Evolutionary conservation across 2,329 filamentous ascomycete genomes (phyloP).

Genomic region (Trichoderma koningii): DNA sequence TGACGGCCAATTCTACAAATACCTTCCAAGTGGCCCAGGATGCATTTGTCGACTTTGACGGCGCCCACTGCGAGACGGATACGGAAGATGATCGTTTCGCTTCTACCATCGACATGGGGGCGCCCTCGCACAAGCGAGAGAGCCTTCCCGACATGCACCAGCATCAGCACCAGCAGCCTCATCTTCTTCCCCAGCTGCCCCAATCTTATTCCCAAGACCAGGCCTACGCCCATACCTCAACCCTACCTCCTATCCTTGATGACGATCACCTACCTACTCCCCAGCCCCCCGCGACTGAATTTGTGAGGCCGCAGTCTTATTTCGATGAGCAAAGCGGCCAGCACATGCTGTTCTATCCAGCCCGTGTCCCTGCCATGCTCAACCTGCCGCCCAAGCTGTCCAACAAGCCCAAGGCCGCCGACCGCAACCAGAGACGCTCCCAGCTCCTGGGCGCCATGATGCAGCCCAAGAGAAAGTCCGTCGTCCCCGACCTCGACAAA

Average conservation of each 20-base stretch:
- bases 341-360: conserved; percentile 92
- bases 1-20: conserved; percentile 57
- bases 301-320: conserved; percentile 56
- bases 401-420: conserved; percentile 64
- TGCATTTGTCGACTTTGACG: conserved; percentile 80
- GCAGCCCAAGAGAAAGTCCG: conserved; percentile 32
- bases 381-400: conserved; percentile 89
- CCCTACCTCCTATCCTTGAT: background rate
- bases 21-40: conserved; percentile 67
- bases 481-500: conserved; percentile 32
- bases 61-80: conserved; percentile 70
- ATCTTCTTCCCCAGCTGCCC: background rate
- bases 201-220: background rate
- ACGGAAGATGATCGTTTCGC: conserved; percentile 32
- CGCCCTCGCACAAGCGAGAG: conserved; percentile 26
- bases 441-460: conserved; percentile 68
- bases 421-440: conserved; percentile 70
- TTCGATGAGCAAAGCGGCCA: conserved; percentile 67
- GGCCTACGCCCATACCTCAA: no score
- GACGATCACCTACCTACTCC: conserved; percentile 32
- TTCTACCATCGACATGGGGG: conserved; percentile 25
- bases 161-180: conserved; percentile 2
- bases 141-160: conserved; percentile 9
- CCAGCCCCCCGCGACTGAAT: conserved; percentile 33
- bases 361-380: conserved; percentile 88